Base-by-base conservation (phyloP, 2,329 filamentous ascomycete genomes). In the Verticillium longisporum region DNA sequence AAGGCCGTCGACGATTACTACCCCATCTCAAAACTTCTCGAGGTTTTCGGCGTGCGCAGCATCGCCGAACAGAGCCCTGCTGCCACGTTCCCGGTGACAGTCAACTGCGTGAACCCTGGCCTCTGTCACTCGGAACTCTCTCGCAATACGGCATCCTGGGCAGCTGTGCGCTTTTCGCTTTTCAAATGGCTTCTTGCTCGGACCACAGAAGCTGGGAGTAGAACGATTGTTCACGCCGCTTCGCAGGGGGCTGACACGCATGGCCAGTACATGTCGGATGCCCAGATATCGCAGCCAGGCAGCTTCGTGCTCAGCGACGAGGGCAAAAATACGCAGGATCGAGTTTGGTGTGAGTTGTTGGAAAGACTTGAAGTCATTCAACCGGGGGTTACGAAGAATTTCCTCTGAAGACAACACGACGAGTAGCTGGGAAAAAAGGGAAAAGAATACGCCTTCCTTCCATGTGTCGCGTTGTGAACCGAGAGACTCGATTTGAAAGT, bases 101-200 rank as follows among this genome's bases (percentile, higher is more conserved):
- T 86, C 61, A 85, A 83, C 66, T 73, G 74, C 62, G 63, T 82
- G 21, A 83, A 82, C 61, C 83, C 83, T 0, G 83, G 83, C 1
- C 71, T 81, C 34, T 85, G 83, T 67, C 73, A 81, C 50, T 78
- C 79, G 0, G 71, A 77, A 31, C 71, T 86, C 1, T 66, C 64
- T 6, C 73, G 81, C 1, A 75, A 82, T 0, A 32, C 58, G 0
- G 60, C 38, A 15, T 59, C 58, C 1, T 65, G 61, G 61, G 38
- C 13, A 3, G 45, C 45, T 9, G 7, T 26, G 6, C 13, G 13
- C 1, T 56, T 68, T 10, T 62, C 45, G 56, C 60, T 74, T 10
- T 37, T 78, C 38, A 70, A 73, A 31, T 58, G 72, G 11, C 6
- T 77, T 21, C 58, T 79, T 38, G 80, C 74, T 1, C 72, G 80